Base-by-base conservation (phyloP, 1,284 basidiomycete genomes). In the Ceratobasidium sp. region DNA sequence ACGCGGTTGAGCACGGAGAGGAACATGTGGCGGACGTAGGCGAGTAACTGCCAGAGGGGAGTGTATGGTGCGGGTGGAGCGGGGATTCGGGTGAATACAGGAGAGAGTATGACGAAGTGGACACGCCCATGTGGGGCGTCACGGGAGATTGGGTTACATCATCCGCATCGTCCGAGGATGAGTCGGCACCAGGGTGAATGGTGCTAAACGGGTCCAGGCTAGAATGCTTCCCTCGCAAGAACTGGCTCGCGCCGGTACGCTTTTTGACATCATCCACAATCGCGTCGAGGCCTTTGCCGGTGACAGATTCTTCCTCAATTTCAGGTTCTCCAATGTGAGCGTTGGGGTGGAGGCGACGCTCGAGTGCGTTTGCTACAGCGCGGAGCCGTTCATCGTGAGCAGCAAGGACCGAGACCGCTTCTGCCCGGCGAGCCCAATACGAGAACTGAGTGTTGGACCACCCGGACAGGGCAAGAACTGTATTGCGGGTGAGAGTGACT, bases 371-470 rank as follows among this genome's bases (percentile, higher is more conserved):
- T 37, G 85, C 85, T 54, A 88, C 85, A 43, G 84, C 81, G 17
- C 80, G 82, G 34, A 87, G 82, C 44, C 84, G 84, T 40, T 81
- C 81, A 78, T 88, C 86, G 62, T 85, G 82, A 59, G 82, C 79
- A 19, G 83, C 82, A 43, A 87, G 83, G 49, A 88, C 86, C 76
- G 85, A 87, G 64, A 87, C 84, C 40, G 86, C 87, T 79, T 88
- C 87, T 6, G 84, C 82, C 34, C 86, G 86, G 66, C 86, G 86
- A 29, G 86, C 86, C 86, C 86, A 87, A 76, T 87, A 87, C 59
- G 87, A 87, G 70, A 88, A 88, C 77, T 87, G 86, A 4, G 86
- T 87, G 74, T 87, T 88, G 29, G 87, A 88, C 86, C 86, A 87
- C 71, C 86, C 86, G 3, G 86, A 87, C 59, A 87, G 83, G 59